Base-by-base conservation (phyloP, 2,329 filamentous ascomycete genomes). In the Dothistroma pini region DNA sequence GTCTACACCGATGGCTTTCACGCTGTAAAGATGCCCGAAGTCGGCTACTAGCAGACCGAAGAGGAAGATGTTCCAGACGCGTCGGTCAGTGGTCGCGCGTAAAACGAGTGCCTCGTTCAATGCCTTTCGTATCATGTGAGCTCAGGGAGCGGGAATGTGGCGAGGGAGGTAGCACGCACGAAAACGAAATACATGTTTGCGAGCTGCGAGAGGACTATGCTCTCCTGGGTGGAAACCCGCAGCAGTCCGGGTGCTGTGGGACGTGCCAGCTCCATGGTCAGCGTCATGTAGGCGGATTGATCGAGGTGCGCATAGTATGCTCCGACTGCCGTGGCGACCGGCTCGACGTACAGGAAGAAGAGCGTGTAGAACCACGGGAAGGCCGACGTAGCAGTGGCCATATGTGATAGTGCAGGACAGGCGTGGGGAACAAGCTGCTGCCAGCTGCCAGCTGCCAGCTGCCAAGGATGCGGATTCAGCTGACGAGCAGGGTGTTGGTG, bases 121-220 rank as follows among this genome's bases (percentile, higher is more conserved):
- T 58, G 88, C 85, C 57, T 59, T 35, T 53, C 11, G 29, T n/a
- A 19, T 25, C 16, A 4, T n/a, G 22, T 57, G 16, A 57, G 55
- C 55, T 11, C 2, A 29, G 12, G 19, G 10, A 41, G 29, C 29
- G 10, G 21, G 21, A 29, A n/a, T n/a, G 29, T 51, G 48, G 48
- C 48, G 19, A 51, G 2, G 48, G 25, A 29, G 19, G 48, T 25
- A 4, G 2, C 9, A 59, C 57, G 44, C 41, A 59, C 58, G 74
- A 93, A 90, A 60, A 90, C 83, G 44, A 93, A 75, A 76, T 93
- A 93, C 64, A 93, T 79, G 75, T 91, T 93, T 49, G 88, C 88
- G 34, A 93, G 83, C 76, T 93, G 90, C 19, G 86, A 85, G 69
- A 93, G 79, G 47, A 86, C 85, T 61, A 92, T 84, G 60, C 58